Evolutionary conservation across 176 grass and related monocot genomes (phyloP), one percentile per base, ranked within the genome.

Genomic region (Phoenix roebelenii): DNA sequence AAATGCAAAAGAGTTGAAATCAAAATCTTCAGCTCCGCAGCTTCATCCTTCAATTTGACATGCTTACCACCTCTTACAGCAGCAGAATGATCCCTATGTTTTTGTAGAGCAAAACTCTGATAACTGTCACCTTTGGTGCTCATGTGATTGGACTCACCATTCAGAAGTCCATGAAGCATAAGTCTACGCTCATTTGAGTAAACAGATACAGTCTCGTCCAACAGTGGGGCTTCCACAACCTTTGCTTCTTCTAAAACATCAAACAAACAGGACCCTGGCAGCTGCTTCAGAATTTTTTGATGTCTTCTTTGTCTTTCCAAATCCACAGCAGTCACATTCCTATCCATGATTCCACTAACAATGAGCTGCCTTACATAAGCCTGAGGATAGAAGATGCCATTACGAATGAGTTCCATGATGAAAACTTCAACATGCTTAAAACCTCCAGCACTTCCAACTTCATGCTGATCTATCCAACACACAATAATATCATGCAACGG

Each of bases 391-490:
- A 98, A 93, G 69, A 98, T 82, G 50, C 94, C 88, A 78, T 58
- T 86, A 59, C 76, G 72, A 61, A 93, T 81, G 61, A 92, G 79
- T 82, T 98, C 94, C 69, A 87, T 64, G 12, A 98, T 68, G 68
- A 98, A 71, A 79, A 72, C 70, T 68, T 98, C 76, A 49, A 92
- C 81, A 20, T 78, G 71, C 58, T 75, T 98, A 58, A 80, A 88
- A 66, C 93, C 88, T 58, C 71, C 80, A 78, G 73, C 69, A 55
- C 74, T 88, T 52, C 76, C 77, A 65, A 78, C 81, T 49, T 97
- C 93, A 80, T 92, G 87, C 55, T 98, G 93, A 80, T 98, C 94
- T 59, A 98, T 68, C 94, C 94, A 98, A 67, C 94, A 98, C 17
- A 93, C 94, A 35, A 98, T 80, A 30, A 98, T 85, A 39, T 98